Base-by-base conservation (phyloP, 2,329 filamentous ascomycete genomes). In the Fusarium verticillioides region DNA sequence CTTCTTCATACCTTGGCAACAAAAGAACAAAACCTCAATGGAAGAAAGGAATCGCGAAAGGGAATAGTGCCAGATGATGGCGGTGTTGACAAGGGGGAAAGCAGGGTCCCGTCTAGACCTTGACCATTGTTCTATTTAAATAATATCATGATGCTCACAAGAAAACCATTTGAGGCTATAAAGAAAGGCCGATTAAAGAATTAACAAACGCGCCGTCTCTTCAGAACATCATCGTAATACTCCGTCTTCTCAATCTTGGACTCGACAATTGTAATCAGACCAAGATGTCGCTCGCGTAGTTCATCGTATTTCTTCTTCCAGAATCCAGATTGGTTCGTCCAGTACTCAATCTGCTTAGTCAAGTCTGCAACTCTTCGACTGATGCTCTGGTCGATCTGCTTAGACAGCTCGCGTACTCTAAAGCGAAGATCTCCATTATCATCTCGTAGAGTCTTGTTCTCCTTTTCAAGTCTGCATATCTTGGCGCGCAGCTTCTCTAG, bases 391-490 rank as follows among this genome's bases (percentile, higher is more conserved):
- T 81, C 79, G 6, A 81, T 39, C 43, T 83, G 79, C 47, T 79
- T 80, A 40, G 80, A 77, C 3, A 85, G 71, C 59, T 82, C 78
- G 39, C 78, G 76, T 28, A 85, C 62, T 36, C 82, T 75, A 59
- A 73, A 76, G 26, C 77, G 72, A 42, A 87, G 79, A 23, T 78
- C 75, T 13, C 77, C 75, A 60, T 82, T 83, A 43, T 86, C 84
- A 5, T 76, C 77, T 40, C 67, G 73, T 43, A 85, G 76, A 7
- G 73, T 68, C 43, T 80, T 76, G 66, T 82, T 83, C 56, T 86
- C 84, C 60, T 77, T 79, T 66, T 83, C 80, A 9, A 85, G 78
- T 66, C 75, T 79, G 50, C 77, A 75, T 57, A 82, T 73, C 69
- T 81, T 81, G 65, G 79, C 72, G 7, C 80, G 78, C 16, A 84